A percentile compares a stretch with the other conserved stretches of the same genome.
These are phyloP conservation scores for Arthromyces matolae DNA, from an alignment of 768 basidiomycete species.

Conservation along the genomic window DNA sequence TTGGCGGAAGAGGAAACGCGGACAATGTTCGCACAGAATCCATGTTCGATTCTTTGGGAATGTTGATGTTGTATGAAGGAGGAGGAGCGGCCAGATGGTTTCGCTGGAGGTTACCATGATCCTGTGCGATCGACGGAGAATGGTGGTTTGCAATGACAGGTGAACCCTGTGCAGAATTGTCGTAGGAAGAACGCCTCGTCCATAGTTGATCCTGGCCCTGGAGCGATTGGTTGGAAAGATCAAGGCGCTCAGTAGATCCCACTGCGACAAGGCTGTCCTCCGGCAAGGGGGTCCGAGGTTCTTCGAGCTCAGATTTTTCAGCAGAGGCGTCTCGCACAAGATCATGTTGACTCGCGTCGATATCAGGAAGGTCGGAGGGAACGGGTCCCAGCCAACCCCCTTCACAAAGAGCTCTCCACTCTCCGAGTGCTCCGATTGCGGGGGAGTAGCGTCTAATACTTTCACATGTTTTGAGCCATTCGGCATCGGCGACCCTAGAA, in stretches of 20 bases:
- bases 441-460: conserved; percentile 65
- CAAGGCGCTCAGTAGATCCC: neutral
- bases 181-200: conserved; percentile 1
- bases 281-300: conserved; percentile 2
- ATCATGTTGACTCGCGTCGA: conserved; percentile 17
- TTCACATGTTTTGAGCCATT: conserved; percentile 74
- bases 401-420: conserved; percentile 74
- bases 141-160: neutral
- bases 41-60: conserved; percentile 34
- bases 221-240: neutral
- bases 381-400: conserved; percentile 62
- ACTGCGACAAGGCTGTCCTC: no score
- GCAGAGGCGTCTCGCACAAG: neutral
- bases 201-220: conserved; percentile 1
- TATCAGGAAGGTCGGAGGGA: conserved; percentile 42
- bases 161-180: neutral
- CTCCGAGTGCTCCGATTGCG: conserved; percentile 63
- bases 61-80: conserved; percentile 34
- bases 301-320: conserved; percentile 5
- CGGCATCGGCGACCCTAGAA: conserved; percentile 70
- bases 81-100: conserved; percentile 17
- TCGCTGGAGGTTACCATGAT: neutral
- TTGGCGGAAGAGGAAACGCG: conserved; percentile 70
- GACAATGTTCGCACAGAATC: conserved; percentile 67
- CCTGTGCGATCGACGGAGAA: neutral